These are phyloP conservation scores for Mortierella hygrophila DNA, from an alignment of 192 early-diverging fungal genomes.

Conservation along the genomic window DNA sequence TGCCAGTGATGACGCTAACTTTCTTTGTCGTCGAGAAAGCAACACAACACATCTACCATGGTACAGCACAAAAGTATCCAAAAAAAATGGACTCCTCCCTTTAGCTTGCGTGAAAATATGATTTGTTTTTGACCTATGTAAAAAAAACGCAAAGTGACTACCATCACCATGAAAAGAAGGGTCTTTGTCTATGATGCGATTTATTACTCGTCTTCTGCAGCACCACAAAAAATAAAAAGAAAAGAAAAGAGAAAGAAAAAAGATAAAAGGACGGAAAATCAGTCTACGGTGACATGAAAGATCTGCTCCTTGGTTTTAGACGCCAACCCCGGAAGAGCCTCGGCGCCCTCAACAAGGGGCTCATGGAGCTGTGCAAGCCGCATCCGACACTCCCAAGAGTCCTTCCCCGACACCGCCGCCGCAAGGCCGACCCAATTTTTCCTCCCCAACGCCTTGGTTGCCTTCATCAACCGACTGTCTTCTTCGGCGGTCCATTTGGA, in stretches of 20 bases:
- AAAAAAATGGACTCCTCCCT: no score
- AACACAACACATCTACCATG: no score
- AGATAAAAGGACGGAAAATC: not conserved
- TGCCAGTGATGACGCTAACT: no score
- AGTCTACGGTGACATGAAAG: not conserved
- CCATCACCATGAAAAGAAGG: no score
- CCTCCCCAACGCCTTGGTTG: slow-evolving; percentile 3
- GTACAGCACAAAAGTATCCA: no score
- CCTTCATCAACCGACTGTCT: slow-evolving; percentile 6
- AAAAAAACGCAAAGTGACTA: no score
- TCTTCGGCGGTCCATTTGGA: slow-evolving; percentile 27
- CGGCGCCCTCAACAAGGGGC: not conserved
- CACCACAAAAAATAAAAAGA: not conserved
- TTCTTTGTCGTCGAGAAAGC: no score
- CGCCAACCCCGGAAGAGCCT: not conserved
- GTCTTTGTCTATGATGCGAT: no score
- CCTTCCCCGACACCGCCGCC: not conserved
- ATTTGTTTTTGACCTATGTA: no score
- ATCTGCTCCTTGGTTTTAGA: not conserved
- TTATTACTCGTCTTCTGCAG: not conserved
- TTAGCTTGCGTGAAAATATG: no score
- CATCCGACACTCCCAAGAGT: slow-evolving; percentile 37
- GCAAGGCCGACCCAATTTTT: slow-evolving; percentile 45
- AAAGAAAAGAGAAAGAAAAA: not conserved
- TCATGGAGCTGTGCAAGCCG: slow-evolving; percentile 40